Conservation (phyloP, 805 yeast genomes). For the Saccharomycopsis sp. region DNA sequence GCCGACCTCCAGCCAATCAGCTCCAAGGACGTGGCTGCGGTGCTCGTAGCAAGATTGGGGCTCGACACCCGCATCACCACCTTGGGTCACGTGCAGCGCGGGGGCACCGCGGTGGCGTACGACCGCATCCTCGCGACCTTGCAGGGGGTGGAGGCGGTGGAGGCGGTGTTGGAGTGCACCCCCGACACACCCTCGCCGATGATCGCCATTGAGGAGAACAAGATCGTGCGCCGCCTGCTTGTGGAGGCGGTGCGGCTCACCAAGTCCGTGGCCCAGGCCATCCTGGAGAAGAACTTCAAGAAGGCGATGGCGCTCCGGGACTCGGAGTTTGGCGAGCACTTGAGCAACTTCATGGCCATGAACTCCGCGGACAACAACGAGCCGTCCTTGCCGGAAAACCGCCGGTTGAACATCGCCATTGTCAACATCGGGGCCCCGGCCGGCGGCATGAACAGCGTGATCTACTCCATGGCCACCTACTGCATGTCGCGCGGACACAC, state of each 20-base stretch:
- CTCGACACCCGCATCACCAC: slow-evolving; percentile 74
- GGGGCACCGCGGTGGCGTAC: slow-evolving; percentile 74
- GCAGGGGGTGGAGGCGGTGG: slow-evolving; percentile 79
- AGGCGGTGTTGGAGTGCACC: slow-evolving; percentile 60
- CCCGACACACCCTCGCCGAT: slow-evolving; percentile 74
- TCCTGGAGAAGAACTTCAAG: slow-evolving; percentile 56
- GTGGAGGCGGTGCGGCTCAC: slow-evolving; percentile 70
- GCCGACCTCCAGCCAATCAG: slow-evolving; percentile 61
- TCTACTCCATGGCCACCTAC: slow-evolving; percentile 64
- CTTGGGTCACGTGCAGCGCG: slow-evolving; percentile 77
- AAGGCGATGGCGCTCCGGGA: slow-evolving; percentile 68
- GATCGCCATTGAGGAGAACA: slow-evolving; percentile 67
- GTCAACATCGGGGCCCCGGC: slow-evolving; percentile 78
- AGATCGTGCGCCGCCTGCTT: slow-evolving; percentile 59
- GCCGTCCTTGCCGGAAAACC: slow-evolving; percentile 46
- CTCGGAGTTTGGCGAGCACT: slow-evolving; percentile 59
- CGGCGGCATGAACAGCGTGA: slow-evolving; percentile 73
- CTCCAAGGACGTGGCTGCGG: slow-evolving; percentile 57
- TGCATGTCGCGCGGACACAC: slow-evolving; percentile 72
- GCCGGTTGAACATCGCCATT: slow-evolving; percentile 59
- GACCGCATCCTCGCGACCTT: slow-evolving; percentile 68
- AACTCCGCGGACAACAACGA: slow-evolving; percentile 62
- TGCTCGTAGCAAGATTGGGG: slow-evolving; percentile 57
- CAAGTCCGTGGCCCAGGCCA: slow-evolving; percentile 65
- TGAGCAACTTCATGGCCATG: slow-evolving; percentile 55